Conservation (phyloP, 2,329 filamentous ascomycete genomes). For the Juglanconis sp. region DNA sequence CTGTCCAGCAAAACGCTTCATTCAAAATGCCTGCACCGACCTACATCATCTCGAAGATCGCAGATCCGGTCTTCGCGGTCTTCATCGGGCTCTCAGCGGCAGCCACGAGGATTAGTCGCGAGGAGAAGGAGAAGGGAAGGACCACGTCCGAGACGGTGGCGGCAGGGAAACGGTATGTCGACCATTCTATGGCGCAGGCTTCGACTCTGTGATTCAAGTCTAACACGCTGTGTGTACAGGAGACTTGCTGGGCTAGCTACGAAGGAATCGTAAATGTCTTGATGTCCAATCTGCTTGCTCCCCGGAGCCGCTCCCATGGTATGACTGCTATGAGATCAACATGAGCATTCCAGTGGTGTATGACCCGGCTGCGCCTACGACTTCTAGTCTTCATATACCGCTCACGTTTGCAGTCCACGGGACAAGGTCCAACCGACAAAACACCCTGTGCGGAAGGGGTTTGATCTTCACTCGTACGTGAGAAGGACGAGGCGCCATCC, state of each 20-base stretch:
- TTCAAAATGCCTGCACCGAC: conserved; percentile 49
- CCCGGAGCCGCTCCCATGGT: too few relatives aligned
- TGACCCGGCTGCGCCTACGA: too few relatives aligned
- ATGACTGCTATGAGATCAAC: not conserved
- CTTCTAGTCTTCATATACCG: too few relatives aligned
- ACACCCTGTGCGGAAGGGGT: too few relatives aligned
- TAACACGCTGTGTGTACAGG: conserved; percentile 12
- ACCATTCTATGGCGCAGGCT: too few relatives aligned
- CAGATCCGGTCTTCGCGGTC: conserved; percentile 58
- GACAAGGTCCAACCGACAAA: too few relatives aligned
- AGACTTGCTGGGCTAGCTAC: conserved; percentile 21
- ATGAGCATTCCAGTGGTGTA: not conserved
- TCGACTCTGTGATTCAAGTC: not conserved
- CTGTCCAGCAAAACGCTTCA: not conserved
- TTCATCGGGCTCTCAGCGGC: conserved; percentile 55
- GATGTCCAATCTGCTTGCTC: too few relatives aligned
- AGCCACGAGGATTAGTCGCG: conserved; percentile 55
- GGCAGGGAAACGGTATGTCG: conserved; percentile 41
- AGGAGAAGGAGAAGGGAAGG: conserved; percentile 56
- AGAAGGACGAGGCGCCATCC: not conserved
- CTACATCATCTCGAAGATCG: conserved; percentile 58
- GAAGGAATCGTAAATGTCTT: not conserved
- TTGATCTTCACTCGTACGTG: too few relatives aligned
- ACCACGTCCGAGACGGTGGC: conserved; percentile 49
- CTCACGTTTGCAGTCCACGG: too few relatives aligned